Evolutionary conservation across 345 rosid genomes (phyloP), one percentile per base, ranked within the genome.

Genomic region (Jatropha curcas): DNA sequence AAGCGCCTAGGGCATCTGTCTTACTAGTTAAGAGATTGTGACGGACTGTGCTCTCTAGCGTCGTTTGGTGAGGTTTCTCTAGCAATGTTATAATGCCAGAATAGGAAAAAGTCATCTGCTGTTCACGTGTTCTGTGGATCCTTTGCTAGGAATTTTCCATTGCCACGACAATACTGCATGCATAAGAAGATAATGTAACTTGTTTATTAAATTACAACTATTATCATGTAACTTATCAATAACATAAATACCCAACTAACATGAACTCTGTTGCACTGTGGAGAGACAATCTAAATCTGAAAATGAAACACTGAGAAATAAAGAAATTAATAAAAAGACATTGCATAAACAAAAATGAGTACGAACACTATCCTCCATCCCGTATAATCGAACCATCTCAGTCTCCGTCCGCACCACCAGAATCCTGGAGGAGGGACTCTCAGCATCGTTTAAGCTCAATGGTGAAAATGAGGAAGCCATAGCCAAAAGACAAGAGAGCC

Each of bases 71-170:
- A 46, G 9, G 75, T 71, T 66, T 41, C n/a, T 51, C 61, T 35
- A 16, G 61, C 67, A 16, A 62, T 4, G 27, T 72, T 62, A 45
- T 31, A 62, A 52, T 9, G n/a, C 68, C 68, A 7, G 60, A 48
- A 51, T 50, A 72, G 60, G 14, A 61, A 61, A 72, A 72, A 51
- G 61, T 68, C n/a, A 1, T 72, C 48, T 12, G 39, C n/a, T 4
- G 41, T 62, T 14, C 30, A 45, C 61, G n/a, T 2, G 11, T 1
- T 31, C 52, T 45, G 37, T 17, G 68, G 75, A 12, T 62, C 19
- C 75, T 62, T 72, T n/a, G 52, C 75, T n/a, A 72, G 61, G 62
- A 35, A 12, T 62, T 72, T 27, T 68, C 75, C 25, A 50, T 72
- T 14, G 62, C n/a, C n/a, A 68, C 51, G 62, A 34, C 48, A 45